phyloP scores from a whole-genome alignment of 371 early-diverging fungal species.

The Choanephora cucurbitarum region DNA sequence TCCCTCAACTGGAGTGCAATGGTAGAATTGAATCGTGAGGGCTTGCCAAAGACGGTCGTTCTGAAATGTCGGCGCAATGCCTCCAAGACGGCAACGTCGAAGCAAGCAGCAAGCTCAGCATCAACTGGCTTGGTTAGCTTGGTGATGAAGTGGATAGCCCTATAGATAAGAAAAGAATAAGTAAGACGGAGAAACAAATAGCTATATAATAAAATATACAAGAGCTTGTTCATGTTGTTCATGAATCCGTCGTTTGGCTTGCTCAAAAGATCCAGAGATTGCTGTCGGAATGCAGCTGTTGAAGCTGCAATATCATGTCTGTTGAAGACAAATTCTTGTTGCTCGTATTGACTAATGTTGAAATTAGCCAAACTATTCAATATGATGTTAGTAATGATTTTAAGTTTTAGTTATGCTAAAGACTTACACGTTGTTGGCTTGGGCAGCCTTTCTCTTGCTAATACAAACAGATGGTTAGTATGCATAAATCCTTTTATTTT shows the following conservation, averaged over 20 bases:
- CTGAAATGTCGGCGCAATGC: not conserved
- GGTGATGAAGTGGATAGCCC: not conserved
- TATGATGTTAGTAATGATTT: not conserved
- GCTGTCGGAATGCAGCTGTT: not conserved
- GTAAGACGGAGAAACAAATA: not conserved
- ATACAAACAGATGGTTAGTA: too few relatives aligned
- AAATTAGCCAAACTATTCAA: not conserved
- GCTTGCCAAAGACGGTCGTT: not conserved
- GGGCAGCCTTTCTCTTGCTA: too few relatives aligned
- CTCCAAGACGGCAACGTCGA: not conserved
- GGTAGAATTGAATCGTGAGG: not conserved
- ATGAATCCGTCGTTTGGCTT: not conserved
- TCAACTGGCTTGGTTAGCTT: not conserved
- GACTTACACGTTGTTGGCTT: too few relatives aligned
- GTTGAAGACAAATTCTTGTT: not conserved
- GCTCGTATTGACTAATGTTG: not conserved
- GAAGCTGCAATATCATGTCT: not conserved
- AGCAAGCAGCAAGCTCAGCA: not conserved
- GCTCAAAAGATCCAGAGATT: not conserved
- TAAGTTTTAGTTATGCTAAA: too few relatives aligned
- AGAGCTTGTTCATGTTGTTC: not conserved
- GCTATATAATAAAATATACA: not conserved
- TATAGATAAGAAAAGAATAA: not conserved
- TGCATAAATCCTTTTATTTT: too few relatives aligned
- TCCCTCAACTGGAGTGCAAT: not conserved